These are phyloP conservation scores for Astrothelium macrocarpum DNA, from an alignment of 495 filamentous ascomycete species.

Conservation along the genomic window DNA sequence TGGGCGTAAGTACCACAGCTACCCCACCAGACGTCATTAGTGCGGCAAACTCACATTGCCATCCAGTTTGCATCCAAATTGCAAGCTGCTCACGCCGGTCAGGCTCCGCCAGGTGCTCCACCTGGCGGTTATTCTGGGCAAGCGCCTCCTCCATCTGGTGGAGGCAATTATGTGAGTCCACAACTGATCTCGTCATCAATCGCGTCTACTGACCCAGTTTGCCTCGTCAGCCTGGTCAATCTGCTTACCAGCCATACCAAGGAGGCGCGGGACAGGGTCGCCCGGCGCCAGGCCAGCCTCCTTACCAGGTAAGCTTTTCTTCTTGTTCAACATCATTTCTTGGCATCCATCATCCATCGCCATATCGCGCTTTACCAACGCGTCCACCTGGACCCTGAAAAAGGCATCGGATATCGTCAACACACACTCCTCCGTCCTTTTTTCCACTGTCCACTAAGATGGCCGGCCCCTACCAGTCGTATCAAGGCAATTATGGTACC, in stretches of 20 bases:
- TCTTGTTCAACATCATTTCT: neutral
- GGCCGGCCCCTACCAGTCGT: neutral
- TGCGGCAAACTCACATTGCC: neutral
- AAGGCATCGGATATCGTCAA: neutral
- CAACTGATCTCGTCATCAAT: neutral
- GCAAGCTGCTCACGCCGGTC: neutral
- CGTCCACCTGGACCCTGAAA: neutral
- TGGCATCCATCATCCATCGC: neutral
- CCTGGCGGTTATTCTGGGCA: neutral
- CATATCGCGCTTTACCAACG: neutral
- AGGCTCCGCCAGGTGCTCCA: neutral
- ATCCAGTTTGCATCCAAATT: neutral
- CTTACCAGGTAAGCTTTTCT: neutral
- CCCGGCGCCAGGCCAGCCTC: neutral
- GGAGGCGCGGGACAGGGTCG: constrained; percentile 1
- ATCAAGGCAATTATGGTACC: neutral
- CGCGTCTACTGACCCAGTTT: neutral
- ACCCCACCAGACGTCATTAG: constrained; percentile 1
- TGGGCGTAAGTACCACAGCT: neutral
- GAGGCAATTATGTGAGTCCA: neutral
- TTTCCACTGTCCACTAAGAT: neutral
- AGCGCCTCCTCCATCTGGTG: neutral
- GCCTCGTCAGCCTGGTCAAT: neutral
- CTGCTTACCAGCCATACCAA: neutral
- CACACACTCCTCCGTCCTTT: neutral